Conservation (phyloP, 2,329 filamentous ascomycete genomes). For the Lecanicillium sp. region DNA sequence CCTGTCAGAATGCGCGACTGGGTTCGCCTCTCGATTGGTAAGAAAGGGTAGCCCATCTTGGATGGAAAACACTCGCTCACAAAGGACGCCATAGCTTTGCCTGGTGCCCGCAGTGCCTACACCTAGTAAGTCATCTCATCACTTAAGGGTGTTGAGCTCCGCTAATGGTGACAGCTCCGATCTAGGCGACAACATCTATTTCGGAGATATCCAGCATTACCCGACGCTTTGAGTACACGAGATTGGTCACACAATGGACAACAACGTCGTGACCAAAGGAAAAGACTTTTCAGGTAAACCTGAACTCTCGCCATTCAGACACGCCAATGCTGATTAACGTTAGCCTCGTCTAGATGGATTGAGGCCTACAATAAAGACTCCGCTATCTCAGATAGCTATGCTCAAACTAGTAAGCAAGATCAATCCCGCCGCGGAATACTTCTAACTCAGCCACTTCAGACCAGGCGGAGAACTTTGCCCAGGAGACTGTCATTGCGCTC, state of each 20-base stretch:
- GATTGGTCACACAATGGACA: constrained; percentile 17
- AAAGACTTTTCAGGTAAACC: constrained; percentile 4
- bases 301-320: constrained; percentile 4
- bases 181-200: constrained; percentile 14
- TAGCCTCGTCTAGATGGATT: constrained; percentile 15
- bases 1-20: constrained; percentile 24
- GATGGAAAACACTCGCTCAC: neutral
- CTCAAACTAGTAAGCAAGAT: constrained; percentile 12
- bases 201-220: constrained; percentile 5
- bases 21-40: constrained; percentile 21
- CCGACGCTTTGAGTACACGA: constrained; percentile 16
- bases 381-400: constrained; percentile 16
- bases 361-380: constrained; percentile 16
- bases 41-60: constrained; percentile 12
- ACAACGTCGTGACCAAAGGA: constrained; percentile 13
- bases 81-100: too few relatives aligned
- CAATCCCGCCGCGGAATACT: neutral
- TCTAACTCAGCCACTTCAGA: neutral
- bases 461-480: constrained; percentile 19
- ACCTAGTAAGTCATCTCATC: neutral
- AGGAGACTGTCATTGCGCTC: constrained; percentile 18
- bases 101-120: constrained; percentile 14
- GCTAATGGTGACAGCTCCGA: neutral
- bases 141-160: neutral
- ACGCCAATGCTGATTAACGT: neutral